Evolutionary conservation across 495 filamentous ascomycete genomes (phyloP), one percentile per base, ranked within the genome.

Genomic region (Penicillium cinerascens): DNA sequence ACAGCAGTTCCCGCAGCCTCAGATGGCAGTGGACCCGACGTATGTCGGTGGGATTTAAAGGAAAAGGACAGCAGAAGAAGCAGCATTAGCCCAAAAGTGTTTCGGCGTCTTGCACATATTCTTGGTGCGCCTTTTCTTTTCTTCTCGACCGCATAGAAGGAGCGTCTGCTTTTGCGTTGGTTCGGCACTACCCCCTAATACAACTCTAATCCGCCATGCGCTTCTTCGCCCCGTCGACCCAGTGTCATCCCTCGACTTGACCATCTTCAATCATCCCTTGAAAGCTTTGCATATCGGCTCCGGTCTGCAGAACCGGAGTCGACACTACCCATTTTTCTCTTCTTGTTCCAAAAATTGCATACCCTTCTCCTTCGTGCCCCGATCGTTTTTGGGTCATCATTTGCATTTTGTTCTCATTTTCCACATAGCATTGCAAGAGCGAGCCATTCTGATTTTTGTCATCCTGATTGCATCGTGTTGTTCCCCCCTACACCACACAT

Each of bases 341-440:
- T 65, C 56, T 59, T 61, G 57, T 60, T 56, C 61, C 55, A 67
- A 71, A 73, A 72, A 71, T 65, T 73, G 72, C 72, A 75, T 75
- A 75, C 72, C 70, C 72, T 59, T 66, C 58, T 64, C 59, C 47
- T 67, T 63, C 44, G 41, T 63, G 49, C 58, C 51, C 51, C 65
- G 56, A 62, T 59, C 56, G 54, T 67, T 61, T 43, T 53, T 66
- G 66, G 69, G 68, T 61, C 56, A 59, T 58, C 61, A 69, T 64
- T 63, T 70, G 70, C 72, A 75, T 69, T 60, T 67, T 67, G 51
- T 55, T 60, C 60, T 62, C 51, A 57, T 60, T 58, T 60, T 52
- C 66, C 63, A 71, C 68, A 71, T 77, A 72, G 74, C 74, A 77
- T 77, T 75, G 72, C 72, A 72, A 74, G 74, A 73, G 74, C 71